These are phyloP conservation scores for Lactarius vividus DNA, from an alignment of 768 basidiomycete genomes.

Conservation along the genomic window DNA sequence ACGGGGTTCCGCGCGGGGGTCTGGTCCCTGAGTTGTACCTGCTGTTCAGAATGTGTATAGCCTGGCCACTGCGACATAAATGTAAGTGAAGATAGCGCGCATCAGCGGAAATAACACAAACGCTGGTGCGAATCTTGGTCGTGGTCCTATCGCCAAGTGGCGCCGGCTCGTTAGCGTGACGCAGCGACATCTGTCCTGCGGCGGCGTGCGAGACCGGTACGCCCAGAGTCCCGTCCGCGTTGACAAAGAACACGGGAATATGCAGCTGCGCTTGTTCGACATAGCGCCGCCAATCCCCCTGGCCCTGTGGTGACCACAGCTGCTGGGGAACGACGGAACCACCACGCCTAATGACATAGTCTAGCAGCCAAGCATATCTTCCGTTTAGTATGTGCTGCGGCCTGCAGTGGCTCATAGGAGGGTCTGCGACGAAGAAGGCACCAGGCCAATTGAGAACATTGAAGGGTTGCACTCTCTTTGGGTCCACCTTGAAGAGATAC, in stretches of 20 bases:
- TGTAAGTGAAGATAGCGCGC: slow-evolving; percentile 4
- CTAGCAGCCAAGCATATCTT: slow-evolving; percentile 14
- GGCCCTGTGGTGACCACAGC: slow-evolving; percentile 19
- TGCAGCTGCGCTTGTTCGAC: slow-evolving; percentile 17
- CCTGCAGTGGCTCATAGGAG: background rate
- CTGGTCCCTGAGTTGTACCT: slow-evolving; percentile 13
- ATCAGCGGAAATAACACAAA: background rate
- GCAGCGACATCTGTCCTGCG: slow-evolving; percentile 10
- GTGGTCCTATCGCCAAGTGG: slow-evolving; percentile 16
- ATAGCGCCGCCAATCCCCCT: slow-evolving; percentile 22
- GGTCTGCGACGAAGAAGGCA: slow-evolving; percentile 5
- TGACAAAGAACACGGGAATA: slow-evolving; percentile 21
- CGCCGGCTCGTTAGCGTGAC: background rate
- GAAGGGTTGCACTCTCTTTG: background rate
- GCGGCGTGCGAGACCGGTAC: slow-evolving; percentile 19
- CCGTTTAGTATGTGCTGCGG: background rate
- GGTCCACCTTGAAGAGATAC: slow-evolving; percentile 10
- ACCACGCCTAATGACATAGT: slow-evolving; percentile 6
- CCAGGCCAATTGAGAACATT: background rate
- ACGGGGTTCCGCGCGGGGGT: background rate
- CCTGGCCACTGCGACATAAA: slow-evolving; percentile 19
- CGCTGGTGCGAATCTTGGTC: slow-evolving; percentile 14
- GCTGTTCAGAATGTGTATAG: slow-evolving; percentile 13
- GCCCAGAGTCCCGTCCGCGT: slow-evolving; percentile 9
- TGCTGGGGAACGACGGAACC: slow-evolving; percentile 23